Evolutionary conservation across 352 stramenopile genomes (phyloP), one percentile per base, ranked within the genome.

Genomic region (Phytophthora pistaciae): DNA sequence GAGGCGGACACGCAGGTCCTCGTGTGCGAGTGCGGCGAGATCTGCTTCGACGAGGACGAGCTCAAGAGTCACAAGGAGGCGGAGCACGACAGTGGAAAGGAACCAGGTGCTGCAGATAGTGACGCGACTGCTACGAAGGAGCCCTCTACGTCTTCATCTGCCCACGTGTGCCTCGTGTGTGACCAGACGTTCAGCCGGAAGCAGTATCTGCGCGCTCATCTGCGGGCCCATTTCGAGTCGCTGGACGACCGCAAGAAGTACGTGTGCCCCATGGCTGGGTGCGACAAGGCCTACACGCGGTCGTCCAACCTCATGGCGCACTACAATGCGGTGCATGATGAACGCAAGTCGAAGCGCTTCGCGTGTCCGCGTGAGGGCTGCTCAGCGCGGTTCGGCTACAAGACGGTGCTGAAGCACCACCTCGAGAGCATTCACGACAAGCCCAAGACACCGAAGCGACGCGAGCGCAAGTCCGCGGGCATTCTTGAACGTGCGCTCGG

Each of bases 271-370:
- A 80, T 93, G 68, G 56, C 63, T 2, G 75, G 70, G 6, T 96
- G 88, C 44, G 65, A 69, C 56, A 93, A 91, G 58, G 46, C 70
- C 16, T 96, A 94, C 74, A 93, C 87, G 20, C 82, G 81, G 21
- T 74, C 84, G 29, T 89, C 85, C 10, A 96, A 96, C 42, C 50
- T 94, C 25, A 93, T 92, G 79, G 67, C 83, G 27, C 88, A 94
- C 61, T 90, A 90, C 56, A 92, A 93, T 64, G 84, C 85, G 8
- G 78, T 84, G 29, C 87, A 94, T 49, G 84, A 92, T 38, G 63
- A 77, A 4, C 66, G 73, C 69, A 89, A 88, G 59, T 89, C 82
- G 10, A 66, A 78, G 72, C 82, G 82, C 25, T 96, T 93, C 71
- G 75, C 70, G 56, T 96, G 89, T 64, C 84, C 83, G 5, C 72